Evolutionary conservation across 495 filamentous ascomycete species (phyloP).

Genomic region (Lasiosphaeriaceae sp.): DNA sequence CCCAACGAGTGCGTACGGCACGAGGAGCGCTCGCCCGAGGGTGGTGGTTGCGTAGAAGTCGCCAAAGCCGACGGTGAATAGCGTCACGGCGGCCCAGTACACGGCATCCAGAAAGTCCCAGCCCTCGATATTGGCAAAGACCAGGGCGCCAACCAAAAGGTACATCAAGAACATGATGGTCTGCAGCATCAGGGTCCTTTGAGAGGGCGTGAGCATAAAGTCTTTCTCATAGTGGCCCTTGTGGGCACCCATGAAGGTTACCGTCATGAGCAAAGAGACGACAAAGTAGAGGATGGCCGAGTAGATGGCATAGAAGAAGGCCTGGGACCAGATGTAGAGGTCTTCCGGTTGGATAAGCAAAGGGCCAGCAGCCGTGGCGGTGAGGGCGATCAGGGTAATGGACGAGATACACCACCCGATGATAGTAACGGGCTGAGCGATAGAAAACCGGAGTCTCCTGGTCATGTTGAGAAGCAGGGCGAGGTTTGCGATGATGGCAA

Average conservation of each 20-base stretch:
- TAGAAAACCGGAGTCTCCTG: constrained; percentile 66
- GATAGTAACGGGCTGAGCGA: constrained; percentile 69
- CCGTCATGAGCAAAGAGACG: constrained; percentile 63
- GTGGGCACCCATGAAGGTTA: constrained; percentile 65
- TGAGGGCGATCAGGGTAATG: constrained; percentile 55
- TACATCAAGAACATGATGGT: constrained; percentile 77
- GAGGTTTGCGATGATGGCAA: constrained; percentile 69
- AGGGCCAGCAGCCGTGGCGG: constrained; percentile 50
- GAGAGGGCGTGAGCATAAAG: constrained; percentile 67
- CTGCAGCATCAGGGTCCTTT: constrained; percentile 84
- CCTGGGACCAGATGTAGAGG: constrained; percentile 62
- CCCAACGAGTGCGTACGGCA: constrained; percentile 77
- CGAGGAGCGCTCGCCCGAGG: constrained; percentile 61
- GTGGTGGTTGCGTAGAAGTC: constrained; percentile 56
- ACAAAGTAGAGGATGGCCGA: constrained; percentile 74
- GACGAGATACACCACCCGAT: constrained; percentile 62
- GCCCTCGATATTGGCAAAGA: constrained; percentile 68
- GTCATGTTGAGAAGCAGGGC: constrained; percentile 83
- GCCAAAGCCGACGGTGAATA: constrained; percentile 81
- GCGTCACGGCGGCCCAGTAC: constrained; percentile 79
- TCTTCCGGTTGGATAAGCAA: constrained; percentile 43
- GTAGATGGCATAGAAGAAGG: constrained; percentile 78
- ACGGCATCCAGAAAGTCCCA: constrained; percentile 78
- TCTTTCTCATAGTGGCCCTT: constrained; percentile 61
- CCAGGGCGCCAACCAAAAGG: constrained; percentile 65